These are phyloP conservation scores for Allium cepa DNA, from an alignment of 106 monocot genomes.

Conservation along the genomic window DNA sequence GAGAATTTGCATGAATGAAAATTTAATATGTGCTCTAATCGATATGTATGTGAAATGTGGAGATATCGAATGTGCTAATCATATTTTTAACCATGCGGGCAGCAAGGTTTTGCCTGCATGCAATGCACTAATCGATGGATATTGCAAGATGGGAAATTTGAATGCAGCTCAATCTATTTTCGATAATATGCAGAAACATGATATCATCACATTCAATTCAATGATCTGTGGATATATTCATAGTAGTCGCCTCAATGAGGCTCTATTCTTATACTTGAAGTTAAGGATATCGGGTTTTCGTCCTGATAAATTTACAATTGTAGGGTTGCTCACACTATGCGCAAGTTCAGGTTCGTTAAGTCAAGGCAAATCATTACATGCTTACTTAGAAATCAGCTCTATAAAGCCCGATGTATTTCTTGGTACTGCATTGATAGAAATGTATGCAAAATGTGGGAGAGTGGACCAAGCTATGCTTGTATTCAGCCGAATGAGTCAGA, in stretches of 20 bases:
- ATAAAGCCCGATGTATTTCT: conserved; percentile 39
- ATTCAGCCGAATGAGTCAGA: conserved; percentile 40
- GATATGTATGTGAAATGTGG: conserved; percentile 78
- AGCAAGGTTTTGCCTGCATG: conserved; percentile 30
- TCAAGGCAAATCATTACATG: conserved; percentile 55
- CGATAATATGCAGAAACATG: conserved; percentile 34
- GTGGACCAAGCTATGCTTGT: conserved; percentile 49
- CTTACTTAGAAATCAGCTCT: conserved; percentile 27
- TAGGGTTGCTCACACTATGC: conserved; percentile 56
- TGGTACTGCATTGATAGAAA: conserved; percentile 61
- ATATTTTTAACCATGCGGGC: conserved; percentile 30
- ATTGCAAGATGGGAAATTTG: conserved; percentile 58
- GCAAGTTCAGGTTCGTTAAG: conserved; percentile 44
- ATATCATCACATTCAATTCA: conserved; percentile 61
- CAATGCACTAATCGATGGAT: conserved; percentile 75
- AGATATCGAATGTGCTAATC: conserved; percentile 33
- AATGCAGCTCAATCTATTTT: conserved; percentile 44
- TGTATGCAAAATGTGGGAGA: conserved; percentile 81
- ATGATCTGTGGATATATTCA: conserved; percentile 75
- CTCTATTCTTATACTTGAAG: conserved; percentile 37
- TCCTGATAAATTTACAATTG: conserved; percentile 60
- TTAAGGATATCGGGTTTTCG: conserved; percentile 25
- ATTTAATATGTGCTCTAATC: conserved; percentile 44
- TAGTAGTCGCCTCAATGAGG: conserved; percentile 36
- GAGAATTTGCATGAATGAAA: conserved; percentile 18